Base-by-base conservation (phyloP, 1,284 basidiomycete genomes). In the Thecaphora frezii region DNA sequence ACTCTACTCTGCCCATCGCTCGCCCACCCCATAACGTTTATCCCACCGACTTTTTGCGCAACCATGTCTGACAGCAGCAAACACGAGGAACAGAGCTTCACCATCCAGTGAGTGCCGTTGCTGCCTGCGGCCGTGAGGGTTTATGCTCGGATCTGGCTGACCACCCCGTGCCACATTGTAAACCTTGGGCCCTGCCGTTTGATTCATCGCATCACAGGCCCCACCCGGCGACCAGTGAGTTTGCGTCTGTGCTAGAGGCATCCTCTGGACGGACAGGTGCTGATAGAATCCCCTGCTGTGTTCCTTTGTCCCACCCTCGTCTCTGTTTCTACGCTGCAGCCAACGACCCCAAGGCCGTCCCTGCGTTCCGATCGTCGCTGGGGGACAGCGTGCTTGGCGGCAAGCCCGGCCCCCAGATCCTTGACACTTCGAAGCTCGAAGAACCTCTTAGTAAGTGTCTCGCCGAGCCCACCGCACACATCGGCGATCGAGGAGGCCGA, bases 201-300 rank as follows among this genome's bases (percentile, higher is more conserved):
- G 8, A 8, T 30, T 40, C 18, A 7, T 40, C 33, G 19, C 13
- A 26, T 25, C 26, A 7, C 46, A 64, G 56, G 56, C 66, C 66
- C 37, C 66, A 69, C 54, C 66, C 66, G 30, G 66, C 66, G 25
- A 65, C 62, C 46, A 69, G 65, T 67, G 40, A 60, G 65, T 62
- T n/a, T 43, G 8, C 41, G 23, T 24, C 1, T 14, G 10, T 22
- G 37, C 12, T 36, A 28, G 45, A 38, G 5, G 16, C 40, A 16
- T 25, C 1, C 41, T n/a, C 21, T 36, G 8, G 7, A 26, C 19
- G 30, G 7, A 9, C 43, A 42, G 19, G 25, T n/a, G 33, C 28
- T 14, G 16, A 18, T 23, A 13, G 47, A 47, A 43, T 24, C 21
- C 36, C 44, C 39, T 52, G 8, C 5, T 16, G 33, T 36, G 12